Conservation (phyloP, 257 asterid species). For the Nicotiana tomentosiformis region DNA sequence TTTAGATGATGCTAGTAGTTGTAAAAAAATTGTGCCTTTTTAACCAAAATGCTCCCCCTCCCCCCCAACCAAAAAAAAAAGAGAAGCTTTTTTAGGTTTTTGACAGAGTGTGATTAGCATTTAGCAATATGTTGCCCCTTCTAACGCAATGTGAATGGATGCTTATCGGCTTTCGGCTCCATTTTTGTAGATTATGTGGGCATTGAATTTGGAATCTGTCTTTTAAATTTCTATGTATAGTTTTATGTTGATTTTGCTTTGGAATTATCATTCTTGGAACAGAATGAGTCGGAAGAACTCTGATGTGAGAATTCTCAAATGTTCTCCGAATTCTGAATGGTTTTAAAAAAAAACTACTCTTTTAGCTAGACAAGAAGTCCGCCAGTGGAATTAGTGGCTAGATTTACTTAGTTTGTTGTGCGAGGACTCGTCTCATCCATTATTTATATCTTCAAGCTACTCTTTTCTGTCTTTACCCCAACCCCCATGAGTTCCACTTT, state of each 20-base stretch:
- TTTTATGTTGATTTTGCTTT: background rate
- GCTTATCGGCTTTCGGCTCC: background rate
- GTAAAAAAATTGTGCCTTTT: background rate
- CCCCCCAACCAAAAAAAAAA: background rate
- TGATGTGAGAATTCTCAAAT: background rate
- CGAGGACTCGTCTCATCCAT: background rate
- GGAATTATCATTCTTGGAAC: background rate
- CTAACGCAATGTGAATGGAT: background rate
- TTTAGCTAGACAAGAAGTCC: background rate
- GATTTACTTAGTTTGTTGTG: background rate
- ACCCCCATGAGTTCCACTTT: background rate
- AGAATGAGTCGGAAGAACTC: background rate
- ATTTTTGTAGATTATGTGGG: background rate
- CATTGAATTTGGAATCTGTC: background rate
- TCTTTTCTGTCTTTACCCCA: background rate
- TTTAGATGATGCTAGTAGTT: background rate
- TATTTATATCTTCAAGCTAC: background rate
- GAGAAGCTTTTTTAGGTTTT: background rate
- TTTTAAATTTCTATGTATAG: background rate
- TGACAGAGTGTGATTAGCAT: background rate
- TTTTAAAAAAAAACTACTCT: background rate
- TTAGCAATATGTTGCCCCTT: background rate
- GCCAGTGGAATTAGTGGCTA: background rate
- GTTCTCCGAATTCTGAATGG: background rate
- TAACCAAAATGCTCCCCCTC: background rate